phyloP scores from a whole-genome alignment of 2,329 filamentous ascomycete genomes.

The Uncinocarpus reesii region DNA sequence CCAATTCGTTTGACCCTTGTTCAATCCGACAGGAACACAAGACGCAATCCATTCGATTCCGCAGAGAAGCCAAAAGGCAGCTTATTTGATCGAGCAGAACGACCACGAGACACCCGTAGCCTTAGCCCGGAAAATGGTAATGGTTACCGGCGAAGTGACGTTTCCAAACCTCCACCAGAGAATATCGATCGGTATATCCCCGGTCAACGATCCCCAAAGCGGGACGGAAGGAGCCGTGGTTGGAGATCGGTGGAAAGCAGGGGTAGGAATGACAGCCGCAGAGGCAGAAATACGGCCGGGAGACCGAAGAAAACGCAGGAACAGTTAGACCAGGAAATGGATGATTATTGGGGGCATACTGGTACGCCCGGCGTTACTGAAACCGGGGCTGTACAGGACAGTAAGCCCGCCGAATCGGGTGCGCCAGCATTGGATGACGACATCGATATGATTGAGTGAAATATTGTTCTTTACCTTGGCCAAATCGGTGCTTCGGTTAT shows the following conservation, averaged over 20 bases:
- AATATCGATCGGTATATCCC: slow-evolving; percentile 74
- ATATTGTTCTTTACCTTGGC: background rate
- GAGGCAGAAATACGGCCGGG: slow-evolving; percentile 37
- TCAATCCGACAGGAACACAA: slow-evolving; percentile 33
- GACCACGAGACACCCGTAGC: slow-evolving; percentile 35
- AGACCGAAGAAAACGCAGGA: slow-evolving; percentile 77
- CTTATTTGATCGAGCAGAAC: slow-evolving; percentile 55
- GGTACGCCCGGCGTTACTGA: background rate
- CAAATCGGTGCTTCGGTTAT: background rate
- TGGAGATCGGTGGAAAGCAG: slow-evolving; percentile 36
- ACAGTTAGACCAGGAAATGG: slow-evolving; percentile 94
- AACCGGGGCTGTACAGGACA: slow-evolving; percentile 6
- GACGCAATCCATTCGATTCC: slow-evolving; percentile 41
- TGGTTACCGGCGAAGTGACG: slow-evolving; percentile 42
- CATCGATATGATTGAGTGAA: slow-evolving; percentile 19
- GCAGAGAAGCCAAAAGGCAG: slow-evolving; percentile 46
- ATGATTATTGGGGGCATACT: slow-evolving; percentile 65
- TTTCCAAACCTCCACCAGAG: slow-evolving; percentile 48
- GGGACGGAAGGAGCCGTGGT: slow-evolving; percentile 38
- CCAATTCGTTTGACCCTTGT: slow-evolving; percentile 66
- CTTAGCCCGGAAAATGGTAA: slow-evolving; percentile 32
- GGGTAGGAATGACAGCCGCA: slow-evolving; percentile 22
- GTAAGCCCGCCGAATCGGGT: background rate
- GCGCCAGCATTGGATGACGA: slow-evolving; percentile 16
- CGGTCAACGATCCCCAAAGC: slow-evolving; percentile 40